Percentiles rank a stretch among this genome's conserved stretches.
These are phyloP conservation scores for Botrytis squamosa DNA, from an alignment of 2,329 filamentous ascomycete species.

Conservation along the genomic window DNA sequence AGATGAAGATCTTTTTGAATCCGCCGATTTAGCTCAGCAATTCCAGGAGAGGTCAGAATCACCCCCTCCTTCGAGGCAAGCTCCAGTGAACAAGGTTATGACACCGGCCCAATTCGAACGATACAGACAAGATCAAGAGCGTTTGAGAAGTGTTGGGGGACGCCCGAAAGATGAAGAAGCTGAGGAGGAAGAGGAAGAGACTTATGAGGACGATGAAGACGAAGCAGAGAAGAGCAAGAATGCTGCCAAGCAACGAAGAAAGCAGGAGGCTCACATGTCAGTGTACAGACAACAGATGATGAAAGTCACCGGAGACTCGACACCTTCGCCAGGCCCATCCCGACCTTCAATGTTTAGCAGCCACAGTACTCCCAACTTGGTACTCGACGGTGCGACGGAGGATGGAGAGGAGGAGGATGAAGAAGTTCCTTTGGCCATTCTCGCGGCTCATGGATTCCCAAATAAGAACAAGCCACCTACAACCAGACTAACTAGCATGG, in stretches of 20 bases:
- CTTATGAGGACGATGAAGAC: slow-evolving; percentile 74
- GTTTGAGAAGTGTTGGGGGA: slow-evolving; percentile 49
- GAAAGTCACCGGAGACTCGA: slow-evolving; percentile 81
- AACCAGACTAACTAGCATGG: slow-evolving; percentile 49
- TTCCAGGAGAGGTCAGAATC: slow-evolving; percentile 32
- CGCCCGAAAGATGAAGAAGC: slow-evolving; percentile 53
- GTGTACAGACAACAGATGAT: slow-evolving; percentile 95
- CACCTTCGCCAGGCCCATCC: slow-evolving; percentile 44
- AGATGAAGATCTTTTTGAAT: slow-evolving; percentile 36
- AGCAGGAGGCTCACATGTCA: slow-evolving; percentile 86
- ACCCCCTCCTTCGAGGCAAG: slow-evolving; percentile 22
- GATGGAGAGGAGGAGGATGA: slow-evolving; percentile 76
- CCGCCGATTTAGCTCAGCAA: slow-evolving; percentile 35
- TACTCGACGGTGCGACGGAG: slow-evolving; percentile 41
- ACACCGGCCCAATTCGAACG: slow-evolving; percentile 84
- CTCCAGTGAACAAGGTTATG: slow-evolving; percentile 74
- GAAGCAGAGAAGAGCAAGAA: slow-evolving; percentile 73
- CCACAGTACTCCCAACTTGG: slow-evolving; percentile 62
- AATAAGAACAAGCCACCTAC: slow-evolving; percentile 73
- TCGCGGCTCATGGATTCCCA: slow-evolving; percentile 87
- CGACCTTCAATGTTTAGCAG: slow-evolving; percentile 54
- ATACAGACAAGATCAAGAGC: slow-evolving; percentile 72
- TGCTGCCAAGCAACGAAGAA: slow-evolving; percentile 72
- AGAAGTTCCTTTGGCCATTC: slow-evolving; percentile 80
- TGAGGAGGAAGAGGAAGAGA: slow-evolving; percentile 58